phyloP scores from a whole-genome alignment of 73 alveolate genomes.

The Blepharisma japonicum region DNA sequence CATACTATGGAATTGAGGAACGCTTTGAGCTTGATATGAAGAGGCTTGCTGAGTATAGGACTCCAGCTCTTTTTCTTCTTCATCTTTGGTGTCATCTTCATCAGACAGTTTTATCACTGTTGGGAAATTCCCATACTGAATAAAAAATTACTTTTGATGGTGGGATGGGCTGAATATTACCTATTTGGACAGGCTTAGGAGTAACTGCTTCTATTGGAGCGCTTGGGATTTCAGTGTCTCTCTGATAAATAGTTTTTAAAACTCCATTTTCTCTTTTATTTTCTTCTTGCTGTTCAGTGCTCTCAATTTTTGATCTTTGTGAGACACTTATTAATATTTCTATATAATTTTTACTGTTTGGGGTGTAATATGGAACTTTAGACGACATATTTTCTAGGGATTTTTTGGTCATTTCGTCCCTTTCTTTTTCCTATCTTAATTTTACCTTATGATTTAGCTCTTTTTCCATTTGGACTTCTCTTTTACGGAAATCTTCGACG shows the following conservation, averaged over 20 bases:
- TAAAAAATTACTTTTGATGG: too few species aligned
- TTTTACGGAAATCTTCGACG: background rate
- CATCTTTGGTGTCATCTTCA: too few species aligned
- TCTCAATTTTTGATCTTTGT: background rate
- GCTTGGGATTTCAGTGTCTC: slow-evolving; percentile 15
- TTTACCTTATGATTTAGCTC: slow-evolving; percentile 1
- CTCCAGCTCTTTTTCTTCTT: too few species aligned
- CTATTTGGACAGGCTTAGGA: background rate
- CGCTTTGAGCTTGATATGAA: too few species aligned
- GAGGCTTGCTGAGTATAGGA: too few species aligned
- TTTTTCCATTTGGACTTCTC: slow-evolving; percentile 21
- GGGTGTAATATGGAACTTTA: background rate
- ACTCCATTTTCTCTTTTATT: slow-evolving; percentile 8
- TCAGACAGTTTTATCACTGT: too few species aligned
- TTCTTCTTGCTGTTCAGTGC: background rate
- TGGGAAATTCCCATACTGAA: too few species aligned
- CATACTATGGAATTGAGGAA: too few species aligned
- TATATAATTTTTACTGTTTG: background rate
- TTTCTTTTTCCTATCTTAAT: slow-evolving; percentile 1
- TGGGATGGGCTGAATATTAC: too few species aligned
- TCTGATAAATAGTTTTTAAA: background rate
- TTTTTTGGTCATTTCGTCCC: slow-evolving; percentile 4
- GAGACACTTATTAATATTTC: background rate
- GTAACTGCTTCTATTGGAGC: slow-evolving; percentile 3
- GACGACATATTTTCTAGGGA: slow-evolving; percentile 4